A percentile compares a stretch with the other conserved stretches of the same genome.
These are phyloP conservation scores for Cylindrodendrum hubeiense DNA, from an alignment of 2,329 filamentous ascomycete species.

Conservation along the genomic window DNA sequence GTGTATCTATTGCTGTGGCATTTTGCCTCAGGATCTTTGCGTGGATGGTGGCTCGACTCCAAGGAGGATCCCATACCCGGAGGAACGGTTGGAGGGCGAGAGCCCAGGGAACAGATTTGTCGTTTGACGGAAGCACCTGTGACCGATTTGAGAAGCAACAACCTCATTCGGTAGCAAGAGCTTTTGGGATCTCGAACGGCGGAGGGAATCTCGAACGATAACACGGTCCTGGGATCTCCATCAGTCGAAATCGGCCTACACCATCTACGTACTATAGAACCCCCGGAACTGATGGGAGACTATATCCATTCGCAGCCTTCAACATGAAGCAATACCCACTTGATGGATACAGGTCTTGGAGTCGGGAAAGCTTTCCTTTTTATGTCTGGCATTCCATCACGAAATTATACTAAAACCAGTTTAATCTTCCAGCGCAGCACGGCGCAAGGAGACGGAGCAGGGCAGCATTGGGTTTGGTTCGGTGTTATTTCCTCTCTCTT, in stretches of 20 bases:
- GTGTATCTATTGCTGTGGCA: conserved; percentile 46
- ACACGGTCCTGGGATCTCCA: conserved; percentile 15
- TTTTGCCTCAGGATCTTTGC: conserved; percentile 37
- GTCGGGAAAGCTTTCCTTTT: conserved; percentile 38
- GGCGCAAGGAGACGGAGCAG: conserved; percentile 53
- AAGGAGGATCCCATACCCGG: conserved; percentile 15
- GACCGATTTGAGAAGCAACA: conserved; percentile 2
- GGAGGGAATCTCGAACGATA: conserved; percentile 11
- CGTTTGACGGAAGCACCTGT: conserved; percentile 11
- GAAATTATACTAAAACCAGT: conserved; percentile 51
- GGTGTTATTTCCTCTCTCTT: conserved; percentile 48
- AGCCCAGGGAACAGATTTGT: conserved; percentile 1
- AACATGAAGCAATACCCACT: conserved; percentile 28
- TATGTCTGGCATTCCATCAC: conserved; percentile 51
- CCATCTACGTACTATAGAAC: conserved; percentile 41
- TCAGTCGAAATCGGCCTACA: conserved; percentile 31
- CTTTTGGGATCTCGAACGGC: conserved; percentile 15
- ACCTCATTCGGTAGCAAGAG: conserved; percentile 16
- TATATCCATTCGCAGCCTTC: conserved; percentile 36
- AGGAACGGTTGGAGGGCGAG: neutral
- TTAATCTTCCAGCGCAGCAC: conserved; percentile 54
- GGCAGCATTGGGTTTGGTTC: conserved; percentile 55
- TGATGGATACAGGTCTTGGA: conserved; percentile 40
- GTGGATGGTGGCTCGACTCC: conserved; percentile 22
- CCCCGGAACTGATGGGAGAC: conserved; percentile 34